Conservation (phyloP, 2,329 filamentous ascomycete genomes). For the Claviceps arundinis region DNA sequence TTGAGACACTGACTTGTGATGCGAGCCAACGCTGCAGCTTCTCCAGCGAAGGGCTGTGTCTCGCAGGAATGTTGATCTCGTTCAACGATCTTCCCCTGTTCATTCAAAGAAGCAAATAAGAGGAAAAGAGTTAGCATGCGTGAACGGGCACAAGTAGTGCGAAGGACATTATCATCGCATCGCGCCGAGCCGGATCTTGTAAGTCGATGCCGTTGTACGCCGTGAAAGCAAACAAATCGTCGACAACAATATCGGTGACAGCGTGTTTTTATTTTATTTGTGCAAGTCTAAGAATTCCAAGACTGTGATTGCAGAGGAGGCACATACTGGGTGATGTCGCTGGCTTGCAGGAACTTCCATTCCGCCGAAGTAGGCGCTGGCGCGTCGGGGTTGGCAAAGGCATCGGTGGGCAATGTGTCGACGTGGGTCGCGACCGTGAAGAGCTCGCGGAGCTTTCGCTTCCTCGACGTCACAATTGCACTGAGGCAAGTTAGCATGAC, state of each 20-base stretch:
- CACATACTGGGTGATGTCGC: slow-evolving; percentile 48
- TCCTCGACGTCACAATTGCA: slow-evolving; percentile 68
- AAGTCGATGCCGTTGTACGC: background rate
- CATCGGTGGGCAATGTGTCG: slow-evolving; percentile 45
- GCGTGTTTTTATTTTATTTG: background rate
- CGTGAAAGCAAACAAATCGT: background rate
- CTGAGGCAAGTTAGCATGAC: slow-evolving; percentile 35
- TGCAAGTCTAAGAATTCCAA: slow-evolving; percentile 5
- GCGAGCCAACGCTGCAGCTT: slow-evolving; percentile 25
- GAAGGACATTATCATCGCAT: background rate
- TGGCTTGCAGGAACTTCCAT: slow-evolving; percentile 41
- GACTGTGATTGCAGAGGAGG: slow-evolving; percentile 3
- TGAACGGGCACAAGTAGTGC: background rate
- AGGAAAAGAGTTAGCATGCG: background rate
- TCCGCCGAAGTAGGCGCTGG: slow-evolving; percentile 37
- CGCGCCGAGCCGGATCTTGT: background rate
- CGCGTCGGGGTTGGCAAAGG: slow-evolving; percentile 44
- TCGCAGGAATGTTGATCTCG: slow-evolving; percentile 38
- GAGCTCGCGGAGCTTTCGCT: slow-evolving; percentile 81
- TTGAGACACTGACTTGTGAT: slow-evolving; percentile 14
- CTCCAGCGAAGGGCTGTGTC: slow-evolving; percentile 32
- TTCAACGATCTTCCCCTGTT: slow-evolving; percentile 30
- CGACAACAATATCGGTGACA: background rate
- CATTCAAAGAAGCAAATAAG: background rate
- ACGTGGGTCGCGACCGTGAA: slow-evolving; percentile 65